These are phyloP conservation scores for Fusarium sp. DNA, from an alignment of 2,329 filamentous ascomycete species.

Conservation along the genomic window DNA sequence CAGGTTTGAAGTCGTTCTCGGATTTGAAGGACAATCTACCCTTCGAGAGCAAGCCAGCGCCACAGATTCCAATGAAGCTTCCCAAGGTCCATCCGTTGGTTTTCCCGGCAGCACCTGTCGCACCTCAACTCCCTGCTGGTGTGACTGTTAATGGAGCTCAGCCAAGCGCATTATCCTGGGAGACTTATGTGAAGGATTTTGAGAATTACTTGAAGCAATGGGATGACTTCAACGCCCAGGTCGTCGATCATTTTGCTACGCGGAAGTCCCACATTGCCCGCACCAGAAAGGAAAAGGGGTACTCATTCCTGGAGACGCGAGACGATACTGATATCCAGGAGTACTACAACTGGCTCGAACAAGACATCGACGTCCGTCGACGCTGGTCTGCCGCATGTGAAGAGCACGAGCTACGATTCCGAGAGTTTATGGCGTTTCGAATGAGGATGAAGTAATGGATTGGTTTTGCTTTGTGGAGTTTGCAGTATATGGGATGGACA, in stretches of 20 bases:
- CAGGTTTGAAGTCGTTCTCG: conserved; percentile 64
- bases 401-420: conserved; percentile 68
- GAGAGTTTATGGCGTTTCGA: conserved; percentile 65
- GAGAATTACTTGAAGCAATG: conserved; percentile 64
- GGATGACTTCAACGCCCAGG: conserved; percentile 60
- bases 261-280: conserved; percentile 58
- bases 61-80: conserved; percentile 53
- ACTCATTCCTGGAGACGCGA: conserved; percentile 57
- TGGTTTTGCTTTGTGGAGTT: conserved; percentile 23
- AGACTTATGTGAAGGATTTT: conserved; percentile 65
- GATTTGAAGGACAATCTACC: conserved; percentile 68
- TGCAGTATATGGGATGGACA: conserved; percentile 17
- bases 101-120: conserved; percentile 61
- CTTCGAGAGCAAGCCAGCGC: conserved; percentile 64
- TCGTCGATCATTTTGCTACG: conserved; percentile 66
- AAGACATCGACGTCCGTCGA: conserved; percentile 71
- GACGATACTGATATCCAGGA: conserved; percentile 62
- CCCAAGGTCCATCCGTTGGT: conserved; percentile 51
- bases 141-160: conserved; percentile 58
- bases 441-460: conserved; percentile 55
- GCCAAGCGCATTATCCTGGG: conserved; percentile 58
- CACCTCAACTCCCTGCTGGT: conserved; percentile 60
- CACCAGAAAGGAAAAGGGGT: conserved; percentile 56
- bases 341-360: conserved; percentile 69
- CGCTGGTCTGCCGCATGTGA: conserved; percentile 70